Conservation (phyloP, 306 rosid species). For the Dalbergia cochinchinensis region DNA sequence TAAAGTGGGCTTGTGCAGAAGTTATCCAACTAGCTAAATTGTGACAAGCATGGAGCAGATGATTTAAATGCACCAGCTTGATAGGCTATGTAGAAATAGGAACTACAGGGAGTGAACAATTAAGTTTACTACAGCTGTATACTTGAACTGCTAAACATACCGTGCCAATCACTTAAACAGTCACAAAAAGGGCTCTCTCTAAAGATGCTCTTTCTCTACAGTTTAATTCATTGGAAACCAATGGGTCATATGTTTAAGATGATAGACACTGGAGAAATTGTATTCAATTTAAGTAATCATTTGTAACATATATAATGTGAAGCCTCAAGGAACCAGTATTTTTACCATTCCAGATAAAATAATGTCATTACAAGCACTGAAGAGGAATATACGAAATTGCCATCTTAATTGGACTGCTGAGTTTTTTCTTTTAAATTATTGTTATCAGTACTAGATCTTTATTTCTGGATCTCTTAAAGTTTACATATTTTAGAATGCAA, state of each 20-base stretch:
- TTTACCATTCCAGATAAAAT: neutral
- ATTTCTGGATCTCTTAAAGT: slow-evolving; percentile 6
- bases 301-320: neutral
- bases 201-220: neutral
- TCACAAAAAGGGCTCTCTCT: neutral
- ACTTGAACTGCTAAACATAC: neutral
- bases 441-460: neutral
- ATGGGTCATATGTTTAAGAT: neutral
- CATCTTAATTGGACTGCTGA: neutral
- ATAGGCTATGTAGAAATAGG: neutral
- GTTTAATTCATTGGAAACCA: neutral
- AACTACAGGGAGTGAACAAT: neutral
- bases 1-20: neutral
- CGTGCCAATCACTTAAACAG: neutral
- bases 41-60: neutral
- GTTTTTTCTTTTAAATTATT: too few relatives aligned
- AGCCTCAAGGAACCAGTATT: neutral
- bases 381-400: neutral
- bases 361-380: neutral
- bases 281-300: neutral
- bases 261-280: neutral
- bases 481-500: neutral
- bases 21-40: neutral
- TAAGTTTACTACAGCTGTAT: neutral
- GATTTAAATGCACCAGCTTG: slow-evolving; percentile 6